Conservation (phyloP, 257 asterid genomes). For the Nicotiana attenuata region DNA sequence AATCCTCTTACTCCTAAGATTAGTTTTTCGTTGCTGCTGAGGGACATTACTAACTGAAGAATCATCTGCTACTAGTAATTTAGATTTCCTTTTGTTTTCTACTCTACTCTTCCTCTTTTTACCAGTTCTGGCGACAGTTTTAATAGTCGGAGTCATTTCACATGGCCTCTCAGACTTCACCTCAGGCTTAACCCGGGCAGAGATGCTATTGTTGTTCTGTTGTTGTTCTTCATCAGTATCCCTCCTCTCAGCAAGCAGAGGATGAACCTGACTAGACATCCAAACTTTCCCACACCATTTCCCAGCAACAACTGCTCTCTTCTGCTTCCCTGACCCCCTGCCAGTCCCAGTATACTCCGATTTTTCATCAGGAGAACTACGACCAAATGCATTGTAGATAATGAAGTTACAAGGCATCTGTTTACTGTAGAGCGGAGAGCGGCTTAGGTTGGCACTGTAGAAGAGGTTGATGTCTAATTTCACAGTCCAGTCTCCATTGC, state of each 20-base stretch:
- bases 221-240: constrained; percentile 39
- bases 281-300: constrained; percentile 99
- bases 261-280: constrained; percentile 95
- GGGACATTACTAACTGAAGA: constrained; percentile 23
- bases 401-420: constrained; percentile 88
- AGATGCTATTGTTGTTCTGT: constrained; percentile 23
- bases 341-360: constrained; percentile 36
- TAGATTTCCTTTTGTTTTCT: constrained; percentile 37
- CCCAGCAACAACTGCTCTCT: constrained; percentile 75
- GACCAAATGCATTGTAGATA: constrained; percentile 79
- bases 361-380: constrained; percentile 33
- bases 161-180: constrained; percentile 40
- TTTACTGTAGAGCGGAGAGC: constrained; percentile 86
- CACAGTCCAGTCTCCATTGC: constrained; percentile 96
- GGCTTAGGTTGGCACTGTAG: constrained; percentile 90
- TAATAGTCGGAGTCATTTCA: constrained; percentile 28
- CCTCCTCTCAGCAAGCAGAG: constrained; percentile 49
- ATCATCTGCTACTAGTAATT: constrained; percentile 24
- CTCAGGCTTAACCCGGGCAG: constrained; percentile 27
- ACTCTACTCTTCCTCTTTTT: constrained; percentile 43
- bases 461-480: constrained; percentile 89
- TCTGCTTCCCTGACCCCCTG: constrained; percentile 54
- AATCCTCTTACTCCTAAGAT: constrained; percentile 33
- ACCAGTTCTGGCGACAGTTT: constrained; percentile 27
- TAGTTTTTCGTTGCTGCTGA: constrained; percentile 39